phyloP scores from a whole-genome alignment of 495 filamentous ascomycete species.

The Rhizodiscina lignyota region DNA sequence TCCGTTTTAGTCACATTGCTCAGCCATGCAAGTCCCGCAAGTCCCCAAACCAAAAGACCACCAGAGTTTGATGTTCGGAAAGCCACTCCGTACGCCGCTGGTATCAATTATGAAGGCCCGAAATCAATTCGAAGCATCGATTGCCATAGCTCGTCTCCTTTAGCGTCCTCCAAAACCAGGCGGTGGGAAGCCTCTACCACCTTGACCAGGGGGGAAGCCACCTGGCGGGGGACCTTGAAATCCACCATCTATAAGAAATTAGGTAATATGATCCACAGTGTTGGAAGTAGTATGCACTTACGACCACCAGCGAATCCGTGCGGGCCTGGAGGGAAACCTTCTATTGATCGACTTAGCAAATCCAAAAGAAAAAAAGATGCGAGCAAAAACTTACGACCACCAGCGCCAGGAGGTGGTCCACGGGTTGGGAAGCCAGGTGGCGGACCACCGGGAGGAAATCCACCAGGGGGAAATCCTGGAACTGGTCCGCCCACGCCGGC shows the following conservation, averaged over 20 bases:
- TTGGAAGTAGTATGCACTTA: not conserved
- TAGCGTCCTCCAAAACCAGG: not conserved
- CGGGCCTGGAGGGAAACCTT: not conserved
- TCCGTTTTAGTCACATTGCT: too few species aligned
- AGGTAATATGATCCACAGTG: not conserved
- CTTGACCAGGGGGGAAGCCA: not conserved
- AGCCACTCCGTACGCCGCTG: too few species aligned
- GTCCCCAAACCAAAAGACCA: too few species aligned
- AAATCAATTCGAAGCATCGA: too few species aligned
- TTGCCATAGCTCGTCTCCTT: not conserved
- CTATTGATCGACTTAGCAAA: too few species aligned
- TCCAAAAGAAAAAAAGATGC: conserved; percentile 12
- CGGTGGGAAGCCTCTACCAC: not conserved
- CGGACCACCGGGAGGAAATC: conserved; percentile 25
- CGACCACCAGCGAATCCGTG: not conserved
- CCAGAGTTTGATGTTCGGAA: too few species aligned
- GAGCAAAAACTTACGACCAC: conserved; percentile 37
- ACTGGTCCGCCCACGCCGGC: conserved; percentile 72
- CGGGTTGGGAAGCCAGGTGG: conserved; percentile 55
- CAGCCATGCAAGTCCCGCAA: too few species aligned
- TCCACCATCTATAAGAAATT: not conserved
- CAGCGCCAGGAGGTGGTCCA: conserved; percentile 32
- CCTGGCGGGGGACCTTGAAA: not conserved
- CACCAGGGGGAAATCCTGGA: conserved; percentile 28
- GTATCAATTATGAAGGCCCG: too few species aligned